Percentiles rank a stretch among this genome's conserved stretches.
Conservation (phyloP, 78 protist genomes). For the Diacronema lutheri region DNA sequence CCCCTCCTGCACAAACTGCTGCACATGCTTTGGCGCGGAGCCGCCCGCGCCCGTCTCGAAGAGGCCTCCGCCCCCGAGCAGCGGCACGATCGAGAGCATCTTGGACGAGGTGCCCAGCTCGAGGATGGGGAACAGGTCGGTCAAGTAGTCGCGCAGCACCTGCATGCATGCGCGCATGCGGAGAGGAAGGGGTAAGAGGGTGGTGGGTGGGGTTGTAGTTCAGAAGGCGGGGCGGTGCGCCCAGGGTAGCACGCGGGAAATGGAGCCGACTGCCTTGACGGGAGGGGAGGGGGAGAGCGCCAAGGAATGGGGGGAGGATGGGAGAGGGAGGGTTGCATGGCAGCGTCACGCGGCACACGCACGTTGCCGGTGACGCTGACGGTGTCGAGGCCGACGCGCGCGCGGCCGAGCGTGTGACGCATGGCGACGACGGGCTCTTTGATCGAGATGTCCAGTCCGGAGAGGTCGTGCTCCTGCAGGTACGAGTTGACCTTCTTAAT, state of each 20-base stretch:
- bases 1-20: constrained; percentile 38
- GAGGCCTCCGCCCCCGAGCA: constrained; percentile 46
- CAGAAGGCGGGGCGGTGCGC: no score
- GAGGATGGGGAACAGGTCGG: constrained; percentile 27
- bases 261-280: no score
- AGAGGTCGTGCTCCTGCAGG: constrained; percentile 35
- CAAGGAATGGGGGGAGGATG: no score
- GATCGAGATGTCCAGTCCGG: constrained; percentile 32
- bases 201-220: no score
- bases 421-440: constrained; percentile 31
- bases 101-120: constrained; percentile 30
- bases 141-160: constrained; percentile 54
- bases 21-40: constrained; percentile 45
- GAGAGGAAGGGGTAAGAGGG: no score
- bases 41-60: constrained; percentile 41
- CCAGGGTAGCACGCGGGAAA: no score
- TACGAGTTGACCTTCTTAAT: constrained; percentile 23
- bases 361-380: constrained; percentile 53
- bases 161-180: no score
- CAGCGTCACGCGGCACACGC: no score
- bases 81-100: constrained; percentile 57
- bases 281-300: no score
- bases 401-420: constrained; percentile 10
- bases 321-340: no score
- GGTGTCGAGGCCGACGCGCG: constrained; percentile 30